These are phyloP conservation scores for Stagonosporopsis rhizophila DNA, from an alignment of 2,329 filamentous ascomycete genomes.

Conservation along the genomic window DNA sequence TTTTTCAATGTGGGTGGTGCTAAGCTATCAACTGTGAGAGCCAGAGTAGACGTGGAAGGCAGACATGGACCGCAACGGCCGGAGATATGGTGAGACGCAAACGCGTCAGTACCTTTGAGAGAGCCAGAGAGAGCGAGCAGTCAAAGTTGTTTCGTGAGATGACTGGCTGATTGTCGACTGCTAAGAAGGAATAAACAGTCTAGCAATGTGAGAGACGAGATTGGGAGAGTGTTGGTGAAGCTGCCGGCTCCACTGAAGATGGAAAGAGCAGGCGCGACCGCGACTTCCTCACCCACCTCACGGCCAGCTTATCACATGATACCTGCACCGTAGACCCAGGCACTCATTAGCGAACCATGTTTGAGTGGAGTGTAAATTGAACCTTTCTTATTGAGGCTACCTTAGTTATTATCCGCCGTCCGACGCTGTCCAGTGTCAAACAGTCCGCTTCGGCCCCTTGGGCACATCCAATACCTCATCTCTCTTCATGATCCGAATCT, in stretches of 20 bases:
- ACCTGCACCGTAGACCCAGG: background rate
- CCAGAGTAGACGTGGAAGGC: background rate
- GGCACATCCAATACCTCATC: conserved; percentile 47
- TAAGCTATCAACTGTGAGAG: background rate
- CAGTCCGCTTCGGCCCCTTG: conserved; percentile 45
- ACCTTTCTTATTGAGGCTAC: conserved; percentile 21
- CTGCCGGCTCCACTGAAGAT: background rate
- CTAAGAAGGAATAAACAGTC: background rate
- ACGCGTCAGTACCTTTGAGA: background rate
- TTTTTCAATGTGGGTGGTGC: background rate
- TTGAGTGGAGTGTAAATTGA: conserved; percentile 18
- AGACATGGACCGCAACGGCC: background rate
- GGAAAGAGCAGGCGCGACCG: conserved; percentile 19
- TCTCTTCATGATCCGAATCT: conserved; percentile 49
- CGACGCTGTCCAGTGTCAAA: conserved; percentile 22
- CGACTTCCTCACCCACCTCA: conserved; percentile 16
- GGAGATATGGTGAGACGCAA: background rate
- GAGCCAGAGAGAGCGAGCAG: too few relatives aligned
- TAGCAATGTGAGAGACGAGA: background rate
- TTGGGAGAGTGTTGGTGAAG: background rate
- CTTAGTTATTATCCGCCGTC: conserved; percentile 3
- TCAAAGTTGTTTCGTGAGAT: background rate
- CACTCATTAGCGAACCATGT: background rate
- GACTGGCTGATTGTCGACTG: background rate
- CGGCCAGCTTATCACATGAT: background rate